Evolutionary conservation across 2,329 filamentous ascomycete genomes (phyloP), one percentile per base, ranked within the genome.

Genomic region (Xenosphaeropsis pyriputrescens): DNA sequence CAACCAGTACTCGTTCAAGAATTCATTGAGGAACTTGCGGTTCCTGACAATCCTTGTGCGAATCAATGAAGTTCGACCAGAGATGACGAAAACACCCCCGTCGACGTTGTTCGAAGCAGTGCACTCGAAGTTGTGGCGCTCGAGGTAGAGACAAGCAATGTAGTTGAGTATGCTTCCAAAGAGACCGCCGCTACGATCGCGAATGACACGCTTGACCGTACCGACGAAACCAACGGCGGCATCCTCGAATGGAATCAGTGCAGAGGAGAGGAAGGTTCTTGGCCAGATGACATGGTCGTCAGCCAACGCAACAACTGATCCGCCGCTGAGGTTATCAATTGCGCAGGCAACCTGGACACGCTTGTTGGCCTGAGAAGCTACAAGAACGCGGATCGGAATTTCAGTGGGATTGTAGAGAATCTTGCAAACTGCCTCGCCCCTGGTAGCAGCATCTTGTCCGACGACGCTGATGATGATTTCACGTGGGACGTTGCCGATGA

Each of bases 241-340:
- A 54, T 88, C 77, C 56, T 93, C 85, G 44, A 94, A 93, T 0
- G 86, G 85, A 3, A 86, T 86, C 43, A 94, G 64, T 42, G 94
- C 80, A 85, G 85, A 94, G 29, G 78, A 79, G 52, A 93, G 72
- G 45, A 93, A 71, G 33, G 81, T 88, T 11, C 68, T 65, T 2
- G 85, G 85, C 80, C 88, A 93, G 46, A 79, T 84, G 39, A 94
- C 86, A 55, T 94, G 86, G 59, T 94, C 86, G 55, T 94, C 86
- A 16, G 86, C 85, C 62, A 94, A 84, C 50, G 94, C 72, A 19
- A 83, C 93, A 54, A 94, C 86, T 39, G 70, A 62, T 0, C 22
- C 22, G 86, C 93, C 45, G 64, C 67, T 40, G 93, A 84, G 47
- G 84, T 72, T 18, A 86, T 85, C 18, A 32, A 94, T 80, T 4